Base-by-base conservation (phyloP, 306 rosid genomes). In the Acacia crassicarpa region DNA sequence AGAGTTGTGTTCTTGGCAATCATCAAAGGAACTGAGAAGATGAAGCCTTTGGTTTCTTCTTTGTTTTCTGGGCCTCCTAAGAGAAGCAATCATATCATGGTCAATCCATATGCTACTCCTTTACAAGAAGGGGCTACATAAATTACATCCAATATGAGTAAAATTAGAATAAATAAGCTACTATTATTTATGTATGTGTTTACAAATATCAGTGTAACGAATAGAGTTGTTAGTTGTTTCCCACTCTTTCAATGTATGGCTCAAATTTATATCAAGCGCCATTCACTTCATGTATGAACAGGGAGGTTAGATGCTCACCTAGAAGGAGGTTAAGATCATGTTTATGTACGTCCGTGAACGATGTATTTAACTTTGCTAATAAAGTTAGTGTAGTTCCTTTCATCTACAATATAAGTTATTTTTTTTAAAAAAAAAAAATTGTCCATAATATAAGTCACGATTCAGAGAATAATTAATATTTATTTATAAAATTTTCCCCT, bases 1-100 rank as follows among this genome's bases (percentile, higher is more conserved):
- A 41, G 94, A n/a, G 54, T 86, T 67, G 2, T 87, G 51, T 93
- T 93, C 76, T 85, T 93, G 33, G 45, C 76, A 9, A 88, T 87
- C 61, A 63, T 89, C 72, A 91, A 91, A 78, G 54, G 56, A 32
- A 79, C 13, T 6, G 96, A 91, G 83, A 89, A 89, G 56, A 8
- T 81, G 0, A 89, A 84, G 82, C 86, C 84, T 11, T 5, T 59
- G 9, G 15, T 78, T 35, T 27, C 48, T 22, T 68, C 86, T 30
- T 25, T 83, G 38, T 7, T 74, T 51, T n/a, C 77, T 2, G 27
- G 0, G 6, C 10, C 84, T 80, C 46, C 78, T 13, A 85, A 80
- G 69, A 27, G 81, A 76, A 45, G 45, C 13, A 54, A 5, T 2
- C 82, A 45, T 17, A 53, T 80, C 67, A 15, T 80, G 70, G 82